Percentiles rank a stretch among this genome's conserved stretches.
Evolutionary conservation across 768 basidiomycete genomes (phyloP).

Genomic region (Neoboletus brunneissimus): DNA sequence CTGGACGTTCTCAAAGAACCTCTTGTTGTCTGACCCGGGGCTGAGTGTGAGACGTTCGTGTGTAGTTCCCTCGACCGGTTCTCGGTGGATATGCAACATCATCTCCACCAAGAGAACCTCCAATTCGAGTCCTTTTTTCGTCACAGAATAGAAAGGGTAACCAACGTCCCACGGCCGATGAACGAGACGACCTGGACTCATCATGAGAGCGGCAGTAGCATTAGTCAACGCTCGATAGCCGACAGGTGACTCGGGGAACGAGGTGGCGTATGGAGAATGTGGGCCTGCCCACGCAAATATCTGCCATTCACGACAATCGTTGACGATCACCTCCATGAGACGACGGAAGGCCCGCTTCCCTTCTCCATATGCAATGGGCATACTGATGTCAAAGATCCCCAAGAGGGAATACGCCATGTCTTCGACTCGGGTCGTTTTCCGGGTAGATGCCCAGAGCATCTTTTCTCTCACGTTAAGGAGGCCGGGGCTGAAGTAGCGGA

Average conservation of each 20-base stretch:
- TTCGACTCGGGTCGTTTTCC: constrained; percentile 26
- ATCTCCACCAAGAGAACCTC: constrained; percentile 22
- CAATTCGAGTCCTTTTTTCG: constrained; percentile 23
- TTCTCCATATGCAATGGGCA: constrained; percentile 26
- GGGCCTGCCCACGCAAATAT: constrained; percentile 23
- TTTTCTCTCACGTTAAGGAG: constrained; percentile 19
- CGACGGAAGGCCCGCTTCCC: constrained; percentile 26
- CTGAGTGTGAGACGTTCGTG: constrained; percentile 15
- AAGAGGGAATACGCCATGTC: constrained; percentile 27
- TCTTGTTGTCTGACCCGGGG: constrained; percentile 10
- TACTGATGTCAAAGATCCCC: constrained; percentile 25
- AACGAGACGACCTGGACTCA: not conserved
- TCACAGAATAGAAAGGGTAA: constrained; percentile 21
- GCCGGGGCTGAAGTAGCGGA: constrained; percentile 22
- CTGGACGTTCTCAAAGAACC: constrained; percentile 17
- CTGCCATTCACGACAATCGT: constrained; percentile 19
- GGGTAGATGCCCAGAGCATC: constrained; percentile 24
- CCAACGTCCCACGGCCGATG: constrained; percentile 16
- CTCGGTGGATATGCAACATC: constrained; percentile 20
- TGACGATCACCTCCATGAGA: constrained; percentile 22
- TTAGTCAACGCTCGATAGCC: constrained; percentile 15
- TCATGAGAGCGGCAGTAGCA: not conserved
- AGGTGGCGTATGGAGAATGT: constrained; percentile 18
- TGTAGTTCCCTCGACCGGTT: constrained; percentile 6
- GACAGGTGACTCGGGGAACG: constrained; percentile 19